These are phyloP conservation scores for Venturiaceae sp. DNA, from an alignment of 2,329 filamentous ascomycete species.

Conservation along the genomic window DNA sequence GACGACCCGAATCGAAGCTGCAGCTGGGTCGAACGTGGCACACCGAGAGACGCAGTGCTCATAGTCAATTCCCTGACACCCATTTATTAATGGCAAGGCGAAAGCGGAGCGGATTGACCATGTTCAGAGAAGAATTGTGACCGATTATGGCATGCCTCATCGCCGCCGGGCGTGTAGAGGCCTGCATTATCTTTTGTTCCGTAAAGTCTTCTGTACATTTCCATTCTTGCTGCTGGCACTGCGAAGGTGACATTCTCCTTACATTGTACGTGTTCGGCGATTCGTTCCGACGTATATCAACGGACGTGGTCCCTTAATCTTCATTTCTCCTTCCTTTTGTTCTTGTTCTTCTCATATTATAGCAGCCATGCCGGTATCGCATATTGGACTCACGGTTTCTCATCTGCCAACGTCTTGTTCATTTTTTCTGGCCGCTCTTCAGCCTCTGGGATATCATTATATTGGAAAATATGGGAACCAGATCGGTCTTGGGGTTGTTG, in stretches of 20 bases:
- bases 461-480: slow-evolving; percentile 52
- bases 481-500: slow-evolving; percentile 50
- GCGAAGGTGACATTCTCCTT: background rate
- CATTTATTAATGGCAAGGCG: background rate
- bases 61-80: background rate
- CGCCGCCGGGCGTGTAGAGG: background rate
- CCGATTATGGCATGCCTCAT: background rate
- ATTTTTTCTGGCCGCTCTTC: slow-evolving; percentile 71
- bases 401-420: slow-evolving; percentile 72
- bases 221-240: background rate
- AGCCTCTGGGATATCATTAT: slow-evolving; percentile 68
- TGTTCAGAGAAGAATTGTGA: background rate
- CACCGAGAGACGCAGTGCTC: background rate
- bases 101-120: background rate
- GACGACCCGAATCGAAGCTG: background rate
- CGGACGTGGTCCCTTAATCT: background rate
- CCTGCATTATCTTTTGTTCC: background rate
- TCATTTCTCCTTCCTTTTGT: background rate
- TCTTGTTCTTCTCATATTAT: background rate
- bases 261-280: background rate
- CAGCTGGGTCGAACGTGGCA: background rate
- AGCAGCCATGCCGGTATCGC: slow-evolving; percentile 48
- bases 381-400: slow-evolving; percentile 59
- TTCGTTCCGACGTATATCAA: background rate
- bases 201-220: background rate